These are phyloP conservation scores for Aspergillus quadrilineatus DNA, from an alignment of 2,329 filamentous ascomycete species.

Conservation along the genomic window DNA sequence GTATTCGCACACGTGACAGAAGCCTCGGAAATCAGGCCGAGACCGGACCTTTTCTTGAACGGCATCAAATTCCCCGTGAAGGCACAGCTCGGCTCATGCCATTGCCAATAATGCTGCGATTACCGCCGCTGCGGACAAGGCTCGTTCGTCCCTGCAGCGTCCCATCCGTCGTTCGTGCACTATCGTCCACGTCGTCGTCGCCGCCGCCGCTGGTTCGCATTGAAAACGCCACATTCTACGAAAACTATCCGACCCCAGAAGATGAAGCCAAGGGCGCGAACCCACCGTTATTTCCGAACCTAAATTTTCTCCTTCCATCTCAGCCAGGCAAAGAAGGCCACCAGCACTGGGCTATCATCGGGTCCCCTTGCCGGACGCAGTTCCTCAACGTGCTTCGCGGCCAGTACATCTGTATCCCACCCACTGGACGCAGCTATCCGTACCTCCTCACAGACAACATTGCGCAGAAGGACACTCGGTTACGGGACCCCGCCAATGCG, in stretches of 20 bases:
- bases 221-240: slow-evolving; percentile 78
- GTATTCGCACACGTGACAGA: slow-evolving; percentile 1
- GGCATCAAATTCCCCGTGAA: neutral
- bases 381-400: slow-evolving; percentile 78
- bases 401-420: slow-evolving; percentile 71
- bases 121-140: slow-evolving; percentile 12
- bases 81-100: neutral
- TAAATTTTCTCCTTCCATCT: slow-evolving; percentile 70
- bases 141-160: slow-evolving; percentile 12
- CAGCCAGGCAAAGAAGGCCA: slow-evolving; percentile 24
- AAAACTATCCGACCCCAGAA: slow-evolving; percentile 62
- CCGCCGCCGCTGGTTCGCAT: slow-evolving; percentile 66
- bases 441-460: slow-evolving; percentile 67
- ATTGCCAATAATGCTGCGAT: slow-evolving; percentile 4
- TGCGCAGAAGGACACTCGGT: slow-evolving; percentile 46
- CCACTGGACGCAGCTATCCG: slow-evolving; percentile 73
- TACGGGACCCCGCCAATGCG: slow-evolving; percentile 63
- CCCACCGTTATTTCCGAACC: slow-evolving; percentile 68
- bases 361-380: slow-evolving; percentile 75
- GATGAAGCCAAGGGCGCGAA: slow-evolving; percentile 54
- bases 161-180: slow-evolving; percentile 13
- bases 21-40: slow-evolving; percentile 10
- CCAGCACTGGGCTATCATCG: slow-evolving; percentile 81
- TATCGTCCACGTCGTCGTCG: slow-evolving; percentile 16
- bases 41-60: slow-evolving; percentile 1